A percentile compares a stretch with the other conserved stretches of the same genome.
Conservation (phyloP, 2,329 filamentous ascomycete genomes). For the Xylariaceae sp. region DNA sequence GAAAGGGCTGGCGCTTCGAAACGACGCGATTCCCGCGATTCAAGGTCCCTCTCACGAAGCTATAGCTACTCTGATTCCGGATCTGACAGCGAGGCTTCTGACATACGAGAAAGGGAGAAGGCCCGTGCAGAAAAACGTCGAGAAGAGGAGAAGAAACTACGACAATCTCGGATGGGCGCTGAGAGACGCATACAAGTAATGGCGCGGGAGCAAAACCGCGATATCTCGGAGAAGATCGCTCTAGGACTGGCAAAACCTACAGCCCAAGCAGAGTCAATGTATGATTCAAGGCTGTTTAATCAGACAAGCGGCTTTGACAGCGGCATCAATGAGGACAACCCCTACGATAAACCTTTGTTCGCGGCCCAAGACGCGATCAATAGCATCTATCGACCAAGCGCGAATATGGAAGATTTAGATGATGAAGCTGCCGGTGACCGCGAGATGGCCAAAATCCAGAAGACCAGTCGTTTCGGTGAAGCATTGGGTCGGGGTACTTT, state of each 20-base stretch:
- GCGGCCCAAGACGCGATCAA: conserved; percentile 92
- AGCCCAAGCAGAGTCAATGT: conserved; percentile 89
- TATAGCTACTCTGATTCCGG: conserved; percentile 52
- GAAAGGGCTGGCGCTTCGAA: conserved; percentile 59
- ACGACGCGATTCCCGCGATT: conserved; percentile 41
- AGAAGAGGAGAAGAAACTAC: conserved; percentile 83
- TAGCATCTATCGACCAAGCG: conserved; percentile 83
- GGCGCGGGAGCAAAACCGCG: conserved; percentile 90
- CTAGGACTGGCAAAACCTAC: conserved; percentile 93
- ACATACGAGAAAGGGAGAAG: conserved; percentile 70
- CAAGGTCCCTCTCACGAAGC: conserved; percentile 43
- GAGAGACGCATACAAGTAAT: conserved; percentile 89
- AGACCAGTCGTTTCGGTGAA: conserved; percentile 77
- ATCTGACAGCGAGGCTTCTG: conserved; percentile 61
- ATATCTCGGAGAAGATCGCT: conserved; percentile 96
- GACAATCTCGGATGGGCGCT: conserved; percentile 92
- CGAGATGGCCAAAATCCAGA: conserved; percentile 85
- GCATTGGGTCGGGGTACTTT: conserved; percentile 87
- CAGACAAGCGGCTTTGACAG: conserved; percentile 85
- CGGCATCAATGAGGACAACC: conserved; percentile 96
- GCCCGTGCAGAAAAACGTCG: conserved; percentile 72
- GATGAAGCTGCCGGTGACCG: conserved; percentile 75
- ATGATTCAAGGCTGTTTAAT: conserved; percentile 93
- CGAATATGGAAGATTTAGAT: conserved; percentile 70
- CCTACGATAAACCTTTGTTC: conserved; percentile 95